Evolutionary conservation across 2,329 filamentous ascomycete genomes (phyloP).

Genomic region (Neonectria sp.): DNA sequence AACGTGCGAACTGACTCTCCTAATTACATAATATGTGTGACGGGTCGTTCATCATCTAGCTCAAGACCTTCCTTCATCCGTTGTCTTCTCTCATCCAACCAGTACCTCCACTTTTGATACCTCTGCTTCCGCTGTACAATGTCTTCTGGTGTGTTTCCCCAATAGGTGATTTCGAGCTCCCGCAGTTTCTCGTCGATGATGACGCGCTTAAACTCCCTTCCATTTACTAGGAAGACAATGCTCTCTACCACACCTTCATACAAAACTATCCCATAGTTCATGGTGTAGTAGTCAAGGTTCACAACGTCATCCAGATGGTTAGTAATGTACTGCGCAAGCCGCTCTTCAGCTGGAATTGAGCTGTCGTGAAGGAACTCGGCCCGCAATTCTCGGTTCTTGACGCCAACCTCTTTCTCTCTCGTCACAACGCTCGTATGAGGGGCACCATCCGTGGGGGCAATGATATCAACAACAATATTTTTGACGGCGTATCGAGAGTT

Average conservation of each 20-base stretch:
- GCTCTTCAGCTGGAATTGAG: constrained; percentile 5
- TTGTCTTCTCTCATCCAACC: neutral
- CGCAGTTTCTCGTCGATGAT: neutral
- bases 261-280: neutral
- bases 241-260: constrained; percentile 1
- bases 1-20: too few relatives aligned
- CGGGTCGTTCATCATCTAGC: neutral
- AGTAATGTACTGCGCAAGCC: constrained; percentile 12
- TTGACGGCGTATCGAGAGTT: constrained; percentile 2
- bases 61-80: constrained; percentile 10
- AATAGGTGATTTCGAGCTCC: neutral
- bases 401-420: neutral
- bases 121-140: constrained; percentile 1
- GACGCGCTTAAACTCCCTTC: neutral
- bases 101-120: constrained; percentile 5
- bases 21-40: neutral
- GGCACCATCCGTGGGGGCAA: constrained; percentile 23
- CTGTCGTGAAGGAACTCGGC: neutral
- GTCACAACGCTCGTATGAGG: neutral
- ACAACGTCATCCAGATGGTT: neutral
- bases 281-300: neutral
- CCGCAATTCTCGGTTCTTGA: neutral
- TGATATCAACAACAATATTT: constrained; percentile 12
- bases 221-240: constrained; percentile 8
- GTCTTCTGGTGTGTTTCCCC: neutral